Base-by-base conservation (phyloP, 495 filamentous ascomycete genomes). In the Penicillium silybi region DNA sequence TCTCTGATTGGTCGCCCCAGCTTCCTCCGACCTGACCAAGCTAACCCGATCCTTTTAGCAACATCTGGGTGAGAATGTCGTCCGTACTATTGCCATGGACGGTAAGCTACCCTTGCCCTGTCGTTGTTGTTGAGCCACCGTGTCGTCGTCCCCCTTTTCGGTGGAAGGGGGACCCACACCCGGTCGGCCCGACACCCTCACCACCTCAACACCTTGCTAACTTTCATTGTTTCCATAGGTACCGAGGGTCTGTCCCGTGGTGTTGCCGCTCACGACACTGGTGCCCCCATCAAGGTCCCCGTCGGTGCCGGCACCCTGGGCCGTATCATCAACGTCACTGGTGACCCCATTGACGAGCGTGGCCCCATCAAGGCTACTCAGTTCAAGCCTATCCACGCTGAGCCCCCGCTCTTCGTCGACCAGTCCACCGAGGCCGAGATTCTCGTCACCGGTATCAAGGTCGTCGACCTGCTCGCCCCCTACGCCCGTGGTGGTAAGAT, bases 401-500 rank as follows among this genome's bases (percentile, higher is more conserved):
- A 98, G 48, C 83, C 93, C 54, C 93, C 93, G 45, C 70, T 67
- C 57, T 98, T 97, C 81, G 78, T 82, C 58, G 95, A 97, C 59
- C 93, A 98, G 82, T 90, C 93, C 52, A 98, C 93, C 62, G 78
- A 81, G 57, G 93, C 95, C 60, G 93, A 98, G 77, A 86, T 98
- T 76, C 83, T 98, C 58, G 87, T 96, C 64, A 98, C 93, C 62
- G 93, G 93, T 85, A 98, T 98, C 85, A 98, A 98, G 86, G 93
- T 98, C 73, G 93, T 98, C 75, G 93, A 98, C 72, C 80, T 98
- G 59, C 83, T 98, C 62, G 93, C 93, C 69, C 93, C 93, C 64
- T 98, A 98, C 75, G 93, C 93, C 77, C 93, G 93, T 92, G 93
- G 93, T 88, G 93, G 93, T 85, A 98, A 98, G 87, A 98, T 98